phyloP scores from a whole-genome alignment of 2,329 filamentous ascomycete genomes.

The Graphilbum fragrans region DNA sequence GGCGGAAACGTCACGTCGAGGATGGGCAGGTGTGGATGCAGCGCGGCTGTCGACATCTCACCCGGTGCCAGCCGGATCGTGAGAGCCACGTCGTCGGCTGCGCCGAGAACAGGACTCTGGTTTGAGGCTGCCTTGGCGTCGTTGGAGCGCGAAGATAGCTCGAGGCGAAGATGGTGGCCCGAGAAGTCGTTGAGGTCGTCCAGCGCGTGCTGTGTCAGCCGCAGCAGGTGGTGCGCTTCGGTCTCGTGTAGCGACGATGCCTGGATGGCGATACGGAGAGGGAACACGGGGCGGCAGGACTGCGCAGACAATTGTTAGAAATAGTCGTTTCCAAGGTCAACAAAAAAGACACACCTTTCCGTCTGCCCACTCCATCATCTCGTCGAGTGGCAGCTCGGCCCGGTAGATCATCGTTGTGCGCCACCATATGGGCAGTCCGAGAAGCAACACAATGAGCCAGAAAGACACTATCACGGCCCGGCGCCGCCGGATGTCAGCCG shows the following conservation, averaged over 20 bases:
- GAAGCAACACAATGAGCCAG: slow-evolving; percentile 71
- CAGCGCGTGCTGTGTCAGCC: slow-evolving; percentile 72
- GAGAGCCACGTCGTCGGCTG: slow-evolving; percentile 42
- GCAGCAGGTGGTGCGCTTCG: slow-evolving; percentile 63
- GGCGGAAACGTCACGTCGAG: slow-evolving; percentile 69
- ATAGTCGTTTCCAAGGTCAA: too few species aligned
- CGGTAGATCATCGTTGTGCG: slow-evolving; percentile 87
- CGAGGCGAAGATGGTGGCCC: slow-evolving; percentile 67
- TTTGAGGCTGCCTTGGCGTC: slow-evolving; percentile 12
- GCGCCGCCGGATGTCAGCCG: slow-evolving; percentile 56
- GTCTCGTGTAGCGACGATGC: slow-evolving; percentile 51
- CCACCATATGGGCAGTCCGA: slow-evolving; percentile 94
- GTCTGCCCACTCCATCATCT: slow-evolving; percentile 87
- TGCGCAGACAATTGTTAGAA: slow-evolving; percentile 23
- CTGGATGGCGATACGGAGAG: slow-evolving; percentile 68
- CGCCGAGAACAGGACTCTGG: too few species aligned
- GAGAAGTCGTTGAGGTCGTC: slow-evolving; percentile 82
- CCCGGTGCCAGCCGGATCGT: slow-evolving; percentile 59
- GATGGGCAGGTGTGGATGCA: slow-evolving; percentile 57
- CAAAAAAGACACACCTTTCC: slow-evolving; percentile 51
- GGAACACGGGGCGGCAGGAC: slow-evolving; percentile 82
- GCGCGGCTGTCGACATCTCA: slow-evolving; percentile 44
- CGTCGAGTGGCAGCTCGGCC: slow-evolving; percentile 66
- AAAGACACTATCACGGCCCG: slow-evolving; percentile 73
- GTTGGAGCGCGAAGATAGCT: slow-evolving; percentile 33